Evolutionary conservation across 768 basidiomycete genomes (phyloP).

Genomic region (Mycena alexandri): DNA sequence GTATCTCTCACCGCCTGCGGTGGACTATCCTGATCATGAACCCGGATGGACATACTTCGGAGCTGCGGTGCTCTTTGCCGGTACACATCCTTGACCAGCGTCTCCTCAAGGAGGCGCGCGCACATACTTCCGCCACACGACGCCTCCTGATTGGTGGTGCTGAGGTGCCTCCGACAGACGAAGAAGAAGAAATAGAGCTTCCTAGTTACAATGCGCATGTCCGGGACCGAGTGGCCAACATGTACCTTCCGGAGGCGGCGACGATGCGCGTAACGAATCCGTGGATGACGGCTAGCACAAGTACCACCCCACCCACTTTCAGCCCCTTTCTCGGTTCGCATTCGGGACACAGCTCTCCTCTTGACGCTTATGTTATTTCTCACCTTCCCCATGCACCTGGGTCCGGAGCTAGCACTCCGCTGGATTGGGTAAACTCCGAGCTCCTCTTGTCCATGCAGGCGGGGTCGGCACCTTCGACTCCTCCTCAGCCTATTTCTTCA

Average conservation of each 20-base stretch:
- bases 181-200: constrained; percentile 79
- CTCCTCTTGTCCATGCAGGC: constrained; percentile 72
- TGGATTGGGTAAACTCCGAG: constrained; percentile 90
- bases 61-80: constrained; percentile 94
- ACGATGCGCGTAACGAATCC: constrained; percentile 75
- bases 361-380: constrained; percentile 52
- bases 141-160: constrained; percentile 69
- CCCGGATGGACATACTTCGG: constrained; percentile 91
- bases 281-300: constrained; percentile 61
- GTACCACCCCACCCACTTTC: constrained; percentile 46
- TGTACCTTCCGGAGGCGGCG: constrained; percentile 75
- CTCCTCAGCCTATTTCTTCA: constrained; percentile 22
- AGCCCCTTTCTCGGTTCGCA: constrained; percentile 34
- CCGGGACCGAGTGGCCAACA: constrained; percentile 88
- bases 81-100: constrained; percentile 84
- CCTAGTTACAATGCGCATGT: constrained; percentile 93
- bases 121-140: constrained; percentile 79
- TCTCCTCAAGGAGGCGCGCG: constrained; percentile 81
- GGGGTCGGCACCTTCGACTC: constrained; percentile 44
- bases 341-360: constrained; percentile 56
- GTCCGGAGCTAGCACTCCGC: constrained; percentile 58
- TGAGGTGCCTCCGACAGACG: constrained; percentile 54
- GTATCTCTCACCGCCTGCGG: constrained; percentile 81
- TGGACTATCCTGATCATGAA: constrained; percentile 88
- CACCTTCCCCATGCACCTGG: constrained; percentile 63